Conservation (phyloP, 768 basidiomycete species). For the Rhodosporidiobolus sp. region DNA sequence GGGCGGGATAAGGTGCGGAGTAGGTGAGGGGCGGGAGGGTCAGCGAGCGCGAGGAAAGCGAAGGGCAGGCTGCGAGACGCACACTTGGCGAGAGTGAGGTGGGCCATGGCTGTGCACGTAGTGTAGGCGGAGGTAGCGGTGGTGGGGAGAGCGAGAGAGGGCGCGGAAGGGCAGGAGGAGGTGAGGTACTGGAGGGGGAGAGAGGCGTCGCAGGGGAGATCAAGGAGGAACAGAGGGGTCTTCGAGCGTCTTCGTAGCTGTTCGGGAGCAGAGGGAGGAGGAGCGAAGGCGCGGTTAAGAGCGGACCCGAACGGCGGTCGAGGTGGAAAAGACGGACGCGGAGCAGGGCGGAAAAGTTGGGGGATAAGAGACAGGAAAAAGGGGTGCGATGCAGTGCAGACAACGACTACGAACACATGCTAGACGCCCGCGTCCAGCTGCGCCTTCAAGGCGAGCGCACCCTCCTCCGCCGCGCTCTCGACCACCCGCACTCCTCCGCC, state of each 20-base stretch:
- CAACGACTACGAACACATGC: too few species aligned
- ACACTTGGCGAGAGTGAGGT: conserved; percentile 34
- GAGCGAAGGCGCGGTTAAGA: neutral
- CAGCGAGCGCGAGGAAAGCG: neutral
- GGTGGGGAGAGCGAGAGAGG: neutral
- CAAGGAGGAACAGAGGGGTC: too few species aligned
- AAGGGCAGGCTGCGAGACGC: neutral
- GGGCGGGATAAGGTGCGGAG: neutral
- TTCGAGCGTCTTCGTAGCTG: too few species aligned
- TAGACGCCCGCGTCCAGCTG: too few species aligned
- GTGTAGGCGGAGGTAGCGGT: neutral
- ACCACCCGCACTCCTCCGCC: conserved; percentile 37
- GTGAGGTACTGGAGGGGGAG: neutral
- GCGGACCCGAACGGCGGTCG: neutral
- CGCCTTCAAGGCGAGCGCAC: conserved; percentile 41
- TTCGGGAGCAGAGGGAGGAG: neutral
- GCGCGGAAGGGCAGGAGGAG: neutral
- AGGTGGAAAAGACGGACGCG: neutral
- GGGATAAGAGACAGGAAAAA: too few species aligned
- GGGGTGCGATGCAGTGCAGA: too few species aligned
- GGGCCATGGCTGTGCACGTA: conserved; percentile 15
- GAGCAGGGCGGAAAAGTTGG: too few species aligned
- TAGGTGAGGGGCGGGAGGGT: neutral
- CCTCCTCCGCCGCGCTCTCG: conserved; percentile 45
- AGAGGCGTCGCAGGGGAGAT: too few species aligned